Conservation (phyloP, 1,139 yeast species). For the Suhomyces bolitotheri region DNA sequence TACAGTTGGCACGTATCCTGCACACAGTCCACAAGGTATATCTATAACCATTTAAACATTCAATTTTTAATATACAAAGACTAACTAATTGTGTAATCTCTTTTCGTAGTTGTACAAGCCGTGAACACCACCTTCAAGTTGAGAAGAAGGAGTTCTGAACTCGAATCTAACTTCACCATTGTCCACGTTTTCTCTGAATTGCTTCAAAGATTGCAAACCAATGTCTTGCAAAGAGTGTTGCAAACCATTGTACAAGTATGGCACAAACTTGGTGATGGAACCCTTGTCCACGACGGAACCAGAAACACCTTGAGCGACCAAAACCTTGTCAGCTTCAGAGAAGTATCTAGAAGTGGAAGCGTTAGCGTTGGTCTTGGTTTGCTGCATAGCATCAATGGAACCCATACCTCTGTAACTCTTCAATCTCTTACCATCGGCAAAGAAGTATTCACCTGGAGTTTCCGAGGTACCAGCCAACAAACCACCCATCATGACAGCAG, state of each 20-base stretch:
- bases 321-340: conserved; percentile 90
- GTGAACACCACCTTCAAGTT: conserved; percentile 97
- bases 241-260: conserved; percentile 90
- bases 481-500: conserved; percentile 99
- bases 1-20: neutral
- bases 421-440: conserved; percentile 96
- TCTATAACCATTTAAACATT: too few species aligned
- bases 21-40: too few species aligned
- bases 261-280: conserved; percentile 87
- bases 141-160: conserved; percentile 98
- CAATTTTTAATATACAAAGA: conserved; percentile 8
- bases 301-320: conserved; percentile 98
- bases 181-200: conserved; percentile 65
- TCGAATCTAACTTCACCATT: conserved; percentile 84
- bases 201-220: conserved; percentile 71
- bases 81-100: conserved; percentile 78
- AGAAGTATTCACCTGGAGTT: conserved; percentile 98
- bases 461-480: conserved; percentile 98
- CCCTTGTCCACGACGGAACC: conserved; percentile 98
- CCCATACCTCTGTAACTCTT: conserved; percentile 99
- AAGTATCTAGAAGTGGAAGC: conserved; percentile 98
- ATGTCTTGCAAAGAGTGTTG: conserved; percentile 99
- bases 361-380: conserved; percentile 82
- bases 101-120: conserved; percentile 96
- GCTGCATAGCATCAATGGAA: conserved; percentile 98